Percentiles rank a stretch among this genome's conserved stretches.
phyloP scores from a whole-genome alignment of 2,329 filamentous ascomycete species.

The Colletotrichum falcatum region DNA sequence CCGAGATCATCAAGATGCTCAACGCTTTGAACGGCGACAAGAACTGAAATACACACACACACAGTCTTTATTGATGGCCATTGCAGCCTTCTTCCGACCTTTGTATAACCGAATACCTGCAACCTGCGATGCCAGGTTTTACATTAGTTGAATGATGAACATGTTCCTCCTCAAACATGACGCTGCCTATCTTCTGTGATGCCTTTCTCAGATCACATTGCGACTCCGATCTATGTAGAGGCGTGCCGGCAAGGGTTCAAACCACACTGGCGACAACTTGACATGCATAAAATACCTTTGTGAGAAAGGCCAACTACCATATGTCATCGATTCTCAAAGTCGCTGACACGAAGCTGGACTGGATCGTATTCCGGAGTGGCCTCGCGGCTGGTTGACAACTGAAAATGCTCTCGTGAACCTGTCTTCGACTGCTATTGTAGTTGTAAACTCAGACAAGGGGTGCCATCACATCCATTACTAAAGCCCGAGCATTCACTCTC shows the following conservation, averaged over 20 bases:
- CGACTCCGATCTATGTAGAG: too few relatives aligned
- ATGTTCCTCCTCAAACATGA: conserved; percentile 4
- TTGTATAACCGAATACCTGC: conserved; percentile 29
- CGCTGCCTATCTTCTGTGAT: background rate
- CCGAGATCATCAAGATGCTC: conserved; percentile 87
- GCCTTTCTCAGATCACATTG: too few relatives aligned
- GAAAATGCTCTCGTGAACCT: background rate
- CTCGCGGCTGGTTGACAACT: too few relatives aligned
- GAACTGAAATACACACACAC: conserved; percentile 16
- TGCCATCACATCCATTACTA: too few relatives aligned
- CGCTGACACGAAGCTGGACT: background rate
- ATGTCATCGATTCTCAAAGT: background rate
- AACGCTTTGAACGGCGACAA: conserved; percentile 60
- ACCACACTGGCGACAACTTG: background rate
- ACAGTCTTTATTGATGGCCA: background rate
- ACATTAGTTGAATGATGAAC: conserved; percentile 35
- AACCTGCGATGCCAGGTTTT: background rate
- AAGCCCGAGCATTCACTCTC: background rate
- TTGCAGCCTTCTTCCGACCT: conserved; percentile 13
- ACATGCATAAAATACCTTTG: background rate
- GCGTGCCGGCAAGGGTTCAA: background rate
- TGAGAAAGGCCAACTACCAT: background rate
- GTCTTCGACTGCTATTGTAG: background rate
- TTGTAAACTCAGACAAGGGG: background rate
- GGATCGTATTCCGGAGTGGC: background rate